Conservation (phyloP, 495 filamentous ascomycete genomes). For the Hypoxylon trugodes region DNA sequence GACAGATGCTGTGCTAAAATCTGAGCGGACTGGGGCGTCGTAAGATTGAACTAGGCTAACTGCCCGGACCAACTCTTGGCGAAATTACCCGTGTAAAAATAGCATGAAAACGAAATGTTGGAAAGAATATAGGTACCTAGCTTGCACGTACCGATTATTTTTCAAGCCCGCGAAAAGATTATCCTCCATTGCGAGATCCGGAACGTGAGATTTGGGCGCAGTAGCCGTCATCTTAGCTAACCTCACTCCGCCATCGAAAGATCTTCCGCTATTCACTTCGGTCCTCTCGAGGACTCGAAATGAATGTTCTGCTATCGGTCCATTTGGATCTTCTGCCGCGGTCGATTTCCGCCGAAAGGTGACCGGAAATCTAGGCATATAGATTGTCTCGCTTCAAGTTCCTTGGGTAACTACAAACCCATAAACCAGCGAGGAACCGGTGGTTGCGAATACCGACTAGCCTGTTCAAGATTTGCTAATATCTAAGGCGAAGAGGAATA, state of each 20-base stretch:
- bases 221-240: conserved; percentile 43
- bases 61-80: conserved; percentile 46
- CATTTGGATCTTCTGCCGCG: conserved; percentile 59
- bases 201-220: conserved; percentile 34
- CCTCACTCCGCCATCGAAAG: conserved; percentile 53
- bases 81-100: conserved; percentile 52
- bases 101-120: conserved; percentile 3
- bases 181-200: conserved; percentile 55
- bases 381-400: conserved; percentile 45
- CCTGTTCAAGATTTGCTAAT: conserved; percentile 19
- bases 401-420: conserved; percentile 33
- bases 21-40: conserved; percentile 37
- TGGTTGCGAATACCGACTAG: conserved; percentile 16
- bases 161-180: conserved; percentile 66
- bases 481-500: conserved; percentile 13
- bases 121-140: conserved; percentile 18
- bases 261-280: conserved; percentile 48
- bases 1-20: conserved; percentile 46
- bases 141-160: conserved; percentile 60
- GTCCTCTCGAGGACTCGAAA: conserved; percentile 60
- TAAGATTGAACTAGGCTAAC: conserved; percentile 50
- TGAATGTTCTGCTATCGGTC: conserved; percentile 51
- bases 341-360: conserved; percentile 61
- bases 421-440: conserved; percentile 34
- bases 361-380: conserved; percentile 64